These are phyloP conservation scores for Talaromyces sp. DNA, from an alignment of 2,329 filamentous ascomycete genomes.

Conservation along the genomic window DNA sequence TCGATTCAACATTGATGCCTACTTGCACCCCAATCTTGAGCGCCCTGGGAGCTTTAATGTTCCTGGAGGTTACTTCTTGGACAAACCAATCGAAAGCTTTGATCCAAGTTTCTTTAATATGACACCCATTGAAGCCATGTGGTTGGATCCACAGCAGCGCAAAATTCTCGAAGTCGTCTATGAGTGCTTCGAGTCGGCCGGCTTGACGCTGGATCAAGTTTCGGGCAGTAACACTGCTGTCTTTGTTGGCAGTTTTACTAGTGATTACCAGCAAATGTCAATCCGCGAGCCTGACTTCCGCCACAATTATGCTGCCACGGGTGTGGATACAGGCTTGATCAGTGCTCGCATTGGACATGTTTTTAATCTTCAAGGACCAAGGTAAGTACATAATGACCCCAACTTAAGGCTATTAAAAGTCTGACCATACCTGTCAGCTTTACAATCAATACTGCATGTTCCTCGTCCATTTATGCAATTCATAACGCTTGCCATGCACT, in stretches of 20 bases:
- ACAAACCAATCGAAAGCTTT: constrained; percentile 21
- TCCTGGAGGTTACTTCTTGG: neutral
- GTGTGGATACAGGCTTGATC: constrained; percentile 35
- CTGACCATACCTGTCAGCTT: no score
- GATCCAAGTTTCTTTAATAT: constrained; percentile 28
- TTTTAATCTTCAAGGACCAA: constrained; percentile 39
- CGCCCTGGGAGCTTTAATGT: neutral
- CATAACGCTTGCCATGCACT: constrained; percentile 33
- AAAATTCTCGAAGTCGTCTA: constrained; percentile 29
- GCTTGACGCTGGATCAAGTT: constrained; percentile 20
- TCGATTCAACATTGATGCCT: constrained; percentile 6
- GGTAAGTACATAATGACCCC: no score
- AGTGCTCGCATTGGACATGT: constrained; percentile 41
- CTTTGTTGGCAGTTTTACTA: neutral
- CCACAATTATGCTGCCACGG: constrained; percentile 22
- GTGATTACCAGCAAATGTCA: constrained; percentile 27
- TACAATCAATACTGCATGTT: constrained; percentile 49
- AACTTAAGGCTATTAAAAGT: no score
- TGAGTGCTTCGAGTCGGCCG: constrained; percentile 31
- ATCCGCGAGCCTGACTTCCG: no score
- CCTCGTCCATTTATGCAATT: constrained; percentile 37
- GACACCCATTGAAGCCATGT: neutral
- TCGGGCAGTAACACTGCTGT: neutral
- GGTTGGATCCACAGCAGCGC: constrained; percentile 23
- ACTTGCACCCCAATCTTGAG: neutral